Conservation (phyloP, 345 rosid species). For the Raphanus sativus region DNA sequence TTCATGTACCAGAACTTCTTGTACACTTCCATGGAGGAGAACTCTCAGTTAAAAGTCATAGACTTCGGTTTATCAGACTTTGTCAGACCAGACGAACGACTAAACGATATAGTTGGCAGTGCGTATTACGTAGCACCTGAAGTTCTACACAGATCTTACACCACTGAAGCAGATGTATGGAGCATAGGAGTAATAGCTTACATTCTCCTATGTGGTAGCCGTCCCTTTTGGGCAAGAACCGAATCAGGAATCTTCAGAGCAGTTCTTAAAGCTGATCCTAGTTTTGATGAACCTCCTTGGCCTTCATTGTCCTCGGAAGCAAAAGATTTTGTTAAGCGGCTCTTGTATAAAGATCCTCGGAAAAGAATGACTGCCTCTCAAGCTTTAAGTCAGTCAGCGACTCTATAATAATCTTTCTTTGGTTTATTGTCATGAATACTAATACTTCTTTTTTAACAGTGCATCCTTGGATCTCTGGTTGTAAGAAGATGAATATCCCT, state of each 20-base stretch:
- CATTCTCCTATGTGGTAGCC: conserved; percentile 91
- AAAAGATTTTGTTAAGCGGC: conserved; percentile 79
- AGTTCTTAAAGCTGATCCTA: conserved; percentile 88
- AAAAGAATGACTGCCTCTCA: conserved; percentile 94
- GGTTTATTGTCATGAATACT: conserved; percentile 5
- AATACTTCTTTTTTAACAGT: conserved; percentile 46
- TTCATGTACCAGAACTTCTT: conserved; percentile 75
- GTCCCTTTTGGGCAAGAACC: conserved; percentile 98
- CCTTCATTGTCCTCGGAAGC: conserved; percentile 81
- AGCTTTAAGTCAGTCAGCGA: conserved; percentile 82
- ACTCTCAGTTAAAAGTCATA: conserved; percentile 84
- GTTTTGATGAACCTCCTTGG: conserved; percentile 91
- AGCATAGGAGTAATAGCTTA: conserved; percentile 93
- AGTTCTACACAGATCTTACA: conserved; percentile 90
- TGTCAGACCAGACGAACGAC: conserved; percentile 96
- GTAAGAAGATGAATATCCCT: conserved; percentile 55
- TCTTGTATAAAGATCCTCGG: conserved; percentile 83
- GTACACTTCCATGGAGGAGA: conserved; percentile 76
- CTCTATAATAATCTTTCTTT: conserved; percentile 13
- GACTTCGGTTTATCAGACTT: conserved; percentile 97
- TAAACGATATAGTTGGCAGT: conserved; percentile 95
- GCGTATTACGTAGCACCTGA: conserved; percentile 98
- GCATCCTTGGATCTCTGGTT: conserved; percentile 84
- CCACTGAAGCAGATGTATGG: conserved; percentile 98
- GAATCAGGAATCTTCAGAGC: conserved; percentile 94